Conservation (phyloP, 2,329 filamentous ascomycete species). For the Achaetomium macrosporum region DNA sequence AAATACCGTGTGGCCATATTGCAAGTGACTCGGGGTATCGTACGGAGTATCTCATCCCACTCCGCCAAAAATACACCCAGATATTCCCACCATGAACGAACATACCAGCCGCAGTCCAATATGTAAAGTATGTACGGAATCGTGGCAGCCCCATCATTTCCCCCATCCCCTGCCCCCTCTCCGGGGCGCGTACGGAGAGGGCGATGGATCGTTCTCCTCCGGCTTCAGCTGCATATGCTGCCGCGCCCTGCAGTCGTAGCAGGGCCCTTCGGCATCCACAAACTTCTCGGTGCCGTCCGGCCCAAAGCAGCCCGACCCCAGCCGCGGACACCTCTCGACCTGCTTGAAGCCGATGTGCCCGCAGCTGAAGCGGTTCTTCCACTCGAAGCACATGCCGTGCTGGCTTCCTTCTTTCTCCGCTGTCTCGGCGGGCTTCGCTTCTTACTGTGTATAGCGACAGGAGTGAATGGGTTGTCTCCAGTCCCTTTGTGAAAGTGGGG, state of each 20-base stretch:
- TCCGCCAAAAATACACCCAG: too few species aligned
- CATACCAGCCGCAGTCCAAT: too few species aligned
- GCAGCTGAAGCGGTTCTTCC: slow-evolving; percentile 12
- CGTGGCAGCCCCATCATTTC: not conserved
- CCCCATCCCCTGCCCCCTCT: not conserved
- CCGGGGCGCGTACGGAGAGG: not conserved
- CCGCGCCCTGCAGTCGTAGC: slow-evolving; percentile 6
- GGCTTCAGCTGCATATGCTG: not conserved
- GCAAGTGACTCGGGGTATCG: too few species aligned
- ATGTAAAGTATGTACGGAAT: too few species aligned
- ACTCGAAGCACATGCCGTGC: slow-evolving; percentile 8
- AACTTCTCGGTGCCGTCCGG: slow-evolving; percentile 6
- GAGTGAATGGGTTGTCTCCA: too few species aligned
- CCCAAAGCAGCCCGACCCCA: slow-evolving; percentile 9
- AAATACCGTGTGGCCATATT: too few species aligned
- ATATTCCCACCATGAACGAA: too few species aligned
- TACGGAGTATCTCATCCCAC: too few species aligned
- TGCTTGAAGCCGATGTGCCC: slow-evolving; percentile 7
- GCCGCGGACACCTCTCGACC: slow-evolving; percentile 1
- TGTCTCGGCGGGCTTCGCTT: not conserved
- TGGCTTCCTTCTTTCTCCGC: not conserved
- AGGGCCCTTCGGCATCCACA: not conserved
- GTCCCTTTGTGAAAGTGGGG: too few species aligned
- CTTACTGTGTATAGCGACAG: too few species aligned
- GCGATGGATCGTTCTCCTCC: not conserved